Evolutionary conservation across 108 stramenopile species (phyloP), one percentile per base, ranked within the genome.

Genomic region (Pseudonitzschia pungens): DNA sequence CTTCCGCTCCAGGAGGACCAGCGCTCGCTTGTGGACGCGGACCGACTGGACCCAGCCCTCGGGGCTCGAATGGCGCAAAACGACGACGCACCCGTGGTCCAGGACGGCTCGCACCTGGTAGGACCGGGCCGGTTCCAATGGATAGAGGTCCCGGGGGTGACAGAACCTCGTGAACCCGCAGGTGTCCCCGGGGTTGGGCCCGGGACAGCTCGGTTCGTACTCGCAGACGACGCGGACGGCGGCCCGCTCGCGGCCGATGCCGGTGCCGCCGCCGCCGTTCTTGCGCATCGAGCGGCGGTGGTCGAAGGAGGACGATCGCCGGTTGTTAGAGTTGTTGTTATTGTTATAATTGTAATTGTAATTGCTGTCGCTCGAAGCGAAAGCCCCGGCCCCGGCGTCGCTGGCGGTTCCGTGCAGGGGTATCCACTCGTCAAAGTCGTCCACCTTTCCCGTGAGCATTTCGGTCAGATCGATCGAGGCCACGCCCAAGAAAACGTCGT

Each of bases 41-140:
- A 91, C 88, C 1, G 89, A 79, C 53, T 82, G 83, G 14, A 84
- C 62, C 94, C 94, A 95, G 0, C 84, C 84, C 71, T 92, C 94
- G 2, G 75, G 83, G 22, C 80, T 92, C 22, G 70, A 82, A 59
- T 86, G 90, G 20, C 77, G 79, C 24, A 95, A 43, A 1, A 88
- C 67, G 11, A 91, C 84, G 56, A 83, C 64, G 64, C 91, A 87
- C 0, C 87, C 91, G 65, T 83, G 76, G 52, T 85, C 80, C 24
- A 8, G 41, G 9, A 82, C 87, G 65, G 75, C 58, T 12, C 59
- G 65, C 16, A 94, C 87, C 55, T 57, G 59, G 72, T 83, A 93
- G 48, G 75, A 48, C 36, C 83, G 71, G 20, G 68, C 79, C 10
- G 70, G 59, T 2, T 82, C 74, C 0, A 88, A 70, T 11, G 94